Evolutionary conservation across 768 basidiomycete species (phyloP).

Genomic region (Candolleomyces aberdarensis): DNA sequence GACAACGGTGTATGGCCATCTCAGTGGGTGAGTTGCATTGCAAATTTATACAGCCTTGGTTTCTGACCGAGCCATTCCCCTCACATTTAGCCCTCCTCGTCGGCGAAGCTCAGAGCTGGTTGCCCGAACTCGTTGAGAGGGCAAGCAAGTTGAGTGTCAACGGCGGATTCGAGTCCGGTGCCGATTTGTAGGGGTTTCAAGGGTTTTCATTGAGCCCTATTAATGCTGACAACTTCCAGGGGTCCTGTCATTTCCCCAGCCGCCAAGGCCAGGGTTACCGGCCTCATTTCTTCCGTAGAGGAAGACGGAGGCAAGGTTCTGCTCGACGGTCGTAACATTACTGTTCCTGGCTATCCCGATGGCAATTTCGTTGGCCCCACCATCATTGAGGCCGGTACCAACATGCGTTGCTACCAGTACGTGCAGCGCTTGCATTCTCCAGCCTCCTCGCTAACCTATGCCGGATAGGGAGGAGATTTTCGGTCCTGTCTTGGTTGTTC

Average conservation of each 20-base stretch:
- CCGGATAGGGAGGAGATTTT: conserved; percentile 84
- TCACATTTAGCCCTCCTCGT: conserved; percentile 64
- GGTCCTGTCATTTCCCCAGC: conserved; percentile 81
- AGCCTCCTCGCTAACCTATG: neutral
- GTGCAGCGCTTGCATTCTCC: conserved; percentile 19
- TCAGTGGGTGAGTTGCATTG: conserved; percentile 66
- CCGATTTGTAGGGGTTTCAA: conserved; percentile 62
- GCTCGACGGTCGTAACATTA: conserved; percentile 77
- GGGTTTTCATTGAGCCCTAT: neutral
- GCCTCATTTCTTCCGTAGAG: conserved; percentile 69
- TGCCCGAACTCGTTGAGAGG: conserved; percentile 82
- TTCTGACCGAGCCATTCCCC: neutral
- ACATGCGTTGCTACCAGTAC: conserved; percentile 86
- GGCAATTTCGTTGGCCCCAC: conserved; percentile 97
- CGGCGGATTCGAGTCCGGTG: conserved; percentile 85
- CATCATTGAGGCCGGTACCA: conserved; percentile 76
- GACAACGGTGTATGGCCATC: conserved; percentile 96
- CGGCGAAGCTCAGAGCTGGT: conserved; percentile 75
- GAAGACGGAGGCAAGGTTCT: conserved; percentile 82
- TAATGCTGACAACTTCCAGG: conserved; percentile 27
- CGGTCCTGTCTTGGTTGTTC: conserved; percentile 80
- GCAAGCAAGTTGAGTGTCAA: conserved; percentile 77
- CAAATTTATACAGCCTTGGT: neutral
- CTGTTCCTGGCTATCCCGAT: conserved; percentile 70
- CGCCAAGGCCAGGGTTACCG: conserved; percentile 74